Base-by-base conservation (phyloP, 1,284 basidiomycete species). In the Tylopilus sp. region DNA sequence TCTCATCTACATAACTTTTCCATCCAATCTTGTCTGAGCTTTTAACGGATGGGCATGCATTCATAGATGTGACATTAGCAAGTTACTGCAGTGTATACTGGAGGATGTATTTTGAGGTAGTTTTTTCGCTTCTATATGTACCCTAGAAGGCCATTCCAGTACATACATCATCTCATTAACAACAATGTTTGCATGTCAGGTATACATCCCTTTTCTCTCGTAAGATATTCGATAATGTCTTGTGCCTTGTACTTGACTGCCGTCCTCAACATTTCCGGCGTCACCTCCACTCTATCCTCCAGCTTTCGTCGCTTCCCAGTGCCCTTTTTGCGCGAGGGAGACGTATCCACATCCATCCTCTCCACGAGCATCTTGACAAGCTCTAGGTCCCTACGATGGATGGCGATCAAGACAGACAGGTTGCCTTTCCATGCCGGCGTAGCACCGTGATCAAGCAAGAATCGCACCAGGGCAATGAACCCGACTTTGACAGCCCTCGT, bases 281-380 rank as follows among this genome's bases (percentile, higher is more conserved):
- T 86, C 13, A 91, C 84, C 29, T 75, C 68, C 18, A 92, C 78
- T 62, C 92, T 81, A 78, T 94, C 92, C 69, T 83, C 84, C 53
- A 91, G 68, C 72, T 80, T 86, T 67, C 87, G 78, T 67, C 82
- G 83, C 77, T 91, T 91, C 58, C 78, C 79, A 38, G 69, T 74
- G 56, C 65, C 67, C 62, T 62, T 51, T 33, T 39, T 54, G 49
- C 47, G n/a, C 24, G 47, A 49, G 5, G 47, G 9, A 18, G 60
- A 59, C 62, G 53, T 72, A 58, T 22, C 52, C 47, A 22, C 63
- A 19, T 79, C 80, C 38, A 73, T 79, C 58, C 86, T 82, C 75
- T 97, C 95, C 58, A 97, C 83, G 26, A 97, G 84, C 77, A 92
- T 77, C 73, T 86, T 89, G 39, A 97, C 89, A 61, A 95, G 81